A percentile compares a stretch with the other conserved stretches of the same genome.
Conservation (phyloP, 192 early-diverging fungal genomes). For the Coemansia sp. region DNA sequence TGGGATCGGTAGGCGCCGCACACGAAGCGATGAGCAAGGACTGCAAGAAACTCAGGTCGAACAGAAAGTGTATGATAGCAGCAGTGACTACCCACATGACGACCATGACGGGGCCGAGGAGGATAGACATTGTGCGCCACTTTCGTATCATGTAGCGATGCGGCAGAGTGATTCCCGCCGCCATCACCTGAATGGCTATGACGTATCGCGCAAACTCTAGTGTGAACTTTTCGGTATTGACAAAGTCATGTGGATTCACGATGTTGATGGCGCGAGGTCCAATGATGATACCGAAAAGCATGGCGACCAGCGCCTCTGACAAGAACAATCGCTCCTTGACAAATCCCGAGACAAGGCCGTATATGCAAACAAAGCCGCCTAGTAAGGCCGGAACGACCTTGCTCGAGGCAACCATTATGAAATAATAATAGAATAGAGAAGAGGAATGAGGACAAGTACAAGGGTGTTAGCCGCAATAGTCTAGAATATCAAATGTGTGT, state of each 20-base stretch:
- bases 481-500: background rate
- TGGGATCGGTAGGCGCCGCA: constrained; percentile 90
- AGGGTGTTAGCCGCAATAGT: background rate
- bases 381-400: constrained; percentile 61
- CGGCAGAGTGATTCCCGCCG: constrained; percentile 79
- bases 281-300: constrained; percentile 80
- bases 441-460: background rate
- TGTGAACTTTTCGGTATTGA: constrained; percentile 59
- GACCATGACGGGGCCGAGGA: constrained; percentile 79
- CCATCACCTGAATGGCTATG: constrained; percentile 82
- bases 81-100: constrained; percentile 80
- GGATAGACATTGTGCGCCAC: constrained; percentile 67
- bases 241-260: constrained; percentile 61
- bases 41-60: constrained; percentile 55
- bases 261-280: constrained; percentile 73
- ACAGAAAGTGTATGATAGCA: constrained; percentile 52
- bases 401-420: constrained; percentile 9
- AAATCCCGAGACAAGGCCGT: constrained; percentile 66
- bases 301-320: constrained; percentile 77
- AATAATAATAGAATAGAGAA: background rate
- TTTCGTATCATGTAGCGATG: constrained; percentile 75
- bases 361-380: constrained; percentile 75
- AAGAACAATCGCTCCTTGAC: constrained; percentile 72
- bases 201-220: constrained; percentile 76
- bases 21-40: constrained; percentile 79